Conservation (phyloP, 2,329 filamentous ascomycete genomes). For the Acrodontium crateriforme region DNA sequence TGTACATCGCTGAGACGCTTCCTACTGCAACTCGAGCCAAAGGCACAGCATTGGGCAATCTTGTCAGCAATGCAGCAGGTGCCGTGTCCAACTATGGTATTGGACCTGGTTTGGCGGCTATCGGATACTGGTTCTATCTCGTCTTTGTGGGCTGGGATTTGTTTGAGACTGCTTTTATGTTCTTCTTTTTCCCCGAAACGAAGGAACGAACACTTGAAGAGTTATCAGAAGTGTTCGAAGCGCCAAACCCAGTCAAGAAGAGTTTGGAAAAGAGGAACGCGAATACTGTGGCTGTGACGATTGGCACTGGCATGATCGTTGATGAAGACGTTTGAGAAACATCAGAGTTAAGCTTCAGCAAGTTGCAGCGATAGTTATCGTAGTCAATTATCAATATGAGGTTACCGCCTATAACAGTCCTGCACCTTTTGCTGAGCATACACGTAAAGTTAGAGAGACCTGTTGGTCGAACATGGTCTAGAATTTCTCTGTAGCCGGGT, state of each 20-base stretch:
- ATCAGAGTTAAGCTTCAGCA: no score
- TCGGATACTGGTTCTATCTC: slow-evolving; percentile 4
- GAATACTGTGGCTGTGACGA: no score
- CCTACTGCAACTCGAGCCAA: slow-evolving; percentile 27
- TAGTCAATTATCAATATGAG: no score
- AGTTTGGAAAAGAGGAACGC: slow-evolving; percentile 3
- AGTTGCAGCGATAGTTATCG: no score
- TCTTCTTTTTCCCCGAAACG: slow-evolving; percentile 5
- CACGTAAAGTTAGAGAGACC: no score
- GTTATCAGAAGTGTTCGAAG: slow-evolving; percentile 28
- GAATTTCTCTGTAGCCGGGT: no score
- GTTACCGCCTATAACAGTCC: no score
- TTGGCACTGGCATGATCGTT: no score
- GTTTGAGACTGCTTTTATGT: slow-evolving; percentile 3
- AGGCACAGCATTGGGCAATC: slow-evolving; percentile 7
- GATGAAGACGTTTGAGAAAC: no score
- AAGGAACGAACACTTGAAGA: slow-evolving; percentile 28
- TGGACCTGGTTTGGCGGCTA: slow-evolving; percentile 3
- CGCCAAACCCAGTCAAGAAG: slow-evolving; percentile 23
- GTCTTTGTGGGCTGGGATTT: slow-evolving; percentile 4
- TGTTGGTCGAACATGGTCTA: no score
- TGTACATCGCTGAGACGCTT: slow-evolving; percentile 26
- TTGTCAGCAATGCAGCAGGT: slow-evolving; percentile 3
- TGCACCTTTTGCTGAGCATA: no score
- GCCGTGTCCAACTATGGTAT: slow-evolving; percentile 4